phyloP scores from a whole-genome alignment of 2,329 filamentous ascomycete species.

The Penicillium sp. region DNA sequence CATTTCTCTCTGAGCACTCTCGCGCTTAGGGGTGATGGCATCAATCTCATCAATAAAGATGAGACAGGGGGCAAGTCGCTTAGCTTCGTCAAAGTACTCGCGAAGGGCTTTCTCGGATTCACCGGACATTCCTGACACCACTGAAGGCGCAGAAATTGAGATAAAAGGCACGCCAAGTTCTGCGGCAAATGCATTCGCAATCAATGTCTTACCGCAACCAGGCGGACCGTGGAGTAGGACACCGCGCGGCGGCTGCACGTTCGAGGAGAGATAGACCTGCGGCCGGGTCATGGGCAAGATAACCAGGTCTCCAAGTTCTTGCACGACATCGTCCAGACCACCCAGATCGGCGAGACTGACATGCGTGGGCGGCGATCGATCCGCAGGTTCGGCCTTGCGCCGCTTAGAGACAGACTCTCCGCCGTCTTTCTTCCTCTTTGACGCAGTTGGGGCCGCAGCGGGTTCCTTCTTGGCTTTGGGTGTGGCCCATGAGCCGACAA shows the following conservation, averaged over 20 bases:
- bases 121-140: constrained; percentile 84
- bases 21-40: constrained; percentile 82
- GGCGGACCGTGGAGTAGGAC: constrained; percentile 81
- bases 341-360: constrained; percentile 72
- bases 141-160: constrained; percentile 76
- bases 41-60: constrained; percentile 94
- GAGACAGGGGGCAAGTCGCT: constrained; percentile 80
- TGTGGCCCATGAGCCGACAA: constrained; percentile 61
- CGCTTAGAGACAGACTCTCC: constrained; percentile 69
- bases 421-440: constrained; percentile 62
- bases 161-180: constrained; percentile 77
- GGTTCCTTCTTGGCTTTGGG: constrained; percentile 39
- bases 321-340: constrained; percentile 72
- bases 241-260: constrained; percentile 70
- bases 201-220: constrained; percentile 83
- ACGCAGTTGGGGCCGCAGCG: constrained; percentile 28
- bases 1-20: constrained; percentile 83
- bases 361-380: constrained; percentile 67
- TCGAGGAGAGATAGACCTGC: constrained; percentile 64
- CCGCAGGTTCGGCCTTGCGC: constrained; percentile 59
- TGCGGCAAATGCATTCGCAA: constrained; percentile 77
- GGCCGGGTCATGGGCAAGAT: constrained; percentile 72
- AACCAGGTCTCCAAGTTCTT: constrained; percentile 69
- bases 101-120: constrained; percentile 86
- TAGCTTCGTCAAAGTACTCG: constrained; percentile 85